Base-by-base conservation (phyloP, 192 early-diverging fungal species). In the Gigaspora rosea region DNA sequence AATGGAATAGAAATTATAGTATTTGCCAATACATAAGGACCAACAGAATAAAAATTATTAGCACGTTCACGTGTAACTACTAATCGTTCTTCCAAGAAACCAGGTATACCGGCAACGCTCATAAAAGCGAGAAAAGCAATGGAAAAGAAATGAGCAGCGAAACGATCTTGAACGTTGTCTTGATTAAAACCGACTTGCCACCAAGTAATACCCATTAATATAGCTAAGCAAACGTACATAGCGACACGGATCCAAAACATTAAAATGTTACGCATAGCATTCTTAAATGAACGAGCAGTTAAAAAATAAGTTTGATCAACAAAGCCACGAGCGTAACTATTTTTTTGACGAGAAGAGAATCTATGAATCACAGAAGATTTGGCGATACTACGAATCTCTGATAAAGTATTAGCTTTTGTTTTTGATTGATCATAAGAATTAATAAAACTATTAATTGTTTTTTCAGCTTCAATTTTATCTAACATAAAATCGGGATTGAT, bases 401-500 rank as follows among this genome's bases (percentile, higher is more conserved):
- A 46, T 46, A 36, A 15, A 8, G 11, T n/a, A n/a, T 41, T n/a
- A 11, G 36, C 7, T 0, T 47, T 6, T 46, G 4, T 9, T 66
- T 33, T 47, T 32, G 63, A 65, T 41, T 41, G 18, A 46, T 16
- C 18, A 20, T 10, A 66, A 41, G 36, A 1, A 3, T 10, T 15
- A 18, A 8, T 66, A 46, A 66, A 66, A 18, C 8, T 47, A 8
- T 33, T 13, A 66, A 66, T 66, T 46, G 6, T n/a, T 41, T 54
- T 16, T 72, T 72, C 52, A 0, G 54, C 71, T 57, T 72, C 27
- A 10, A 5, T 8, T 33, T 33, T 50, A 65, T 75, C 73, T 8
- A 15, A 50, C 47, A 75, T 75, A 32, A 75, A 75, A 52, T 75
- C 73, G 18, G 48, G 16, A 75, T 75, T 81, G 2, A 82, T 76